Evolutionary conservation across 345 rosid species (phyloP).

Genomic region (Rhodomyrtus tomentosa): DNA sequence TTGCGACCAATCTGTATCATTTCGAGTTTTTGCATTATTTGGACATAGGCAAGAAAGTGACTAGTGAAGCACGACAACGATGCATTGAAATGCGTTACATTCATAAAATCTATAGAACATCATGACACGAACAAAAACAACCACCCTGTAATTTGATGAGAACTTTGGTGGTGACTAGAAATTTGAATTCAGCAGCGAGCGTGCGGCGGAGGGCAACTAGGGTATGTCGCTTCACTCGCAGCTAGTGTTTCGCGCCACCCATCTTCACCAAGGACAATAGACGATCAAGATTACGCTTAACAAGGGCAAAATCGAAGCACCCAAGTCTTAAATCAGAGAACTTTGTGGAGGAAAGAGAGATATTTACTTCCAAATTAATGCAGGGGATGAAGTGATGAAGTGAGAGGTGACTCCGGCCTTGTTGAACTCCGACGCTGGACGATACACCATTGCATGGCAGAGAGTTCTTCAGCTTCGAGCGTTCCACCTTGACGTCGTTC

Average conservation of each 20-base stretch:
- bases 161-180: conserved; percentile 86
- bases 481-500: background rate
- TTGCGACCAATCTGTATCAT: conserved; percentile 85
- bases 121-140: background rate
- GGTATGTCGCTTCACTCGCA: conserved; percentile 72
- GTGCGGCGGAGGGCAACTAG: conserved; percentile 57
- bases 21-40: background rate
- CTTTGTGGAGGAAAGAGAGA: background rate
- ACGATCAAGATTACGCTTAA: background rate
- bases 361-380: conserved; percentile 78
- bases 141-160: conserved; percentile 70
- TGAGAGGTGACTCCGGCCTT: conserved; percentile 44
- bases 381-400: conserved; percentile 45
- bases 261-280: conserved; percentile 9
- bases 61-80: background rate
- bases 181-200: conserved; percentile 55
- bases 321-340: background rate
- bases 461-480: background rate
- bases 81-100: background rate
- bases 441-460: conserved; percentile 4
- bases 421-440: conserved; percentile 50
- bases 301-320: background rate
- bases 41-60: background rate
- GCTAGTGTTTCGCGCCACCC: conserved; percentile 61
- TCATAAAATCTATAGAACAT: background rate